Base-by-base conservation (phyloP, 768 basidiomycete genomes). In the Naganishia friedmannii region DNA sequence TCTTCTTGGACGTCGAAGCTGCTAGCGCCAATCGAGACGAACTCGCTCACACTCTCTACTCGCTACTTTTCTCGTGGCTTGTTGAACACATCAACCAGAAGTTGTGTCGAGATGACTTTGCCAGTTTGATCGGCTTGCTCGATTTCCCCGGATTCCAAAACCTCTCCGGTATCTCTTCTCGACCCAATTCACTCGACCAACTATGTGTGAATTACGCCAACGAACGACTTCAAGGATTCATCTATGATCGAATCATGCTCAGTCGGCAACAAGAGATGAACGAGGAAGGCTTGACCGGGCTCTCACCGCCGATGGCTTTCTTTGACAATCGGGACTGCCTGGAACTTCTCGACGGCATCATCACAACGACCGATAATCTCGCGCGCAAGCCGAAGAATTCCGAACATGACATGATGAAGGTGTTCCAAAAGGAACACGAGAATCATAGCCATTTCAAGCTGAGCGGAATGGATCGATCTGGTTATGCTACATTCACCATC, bases 351-450 rank as follows among this genome's bases (percentile, higher is more conserved):
- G 89, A 93, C 77, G 96, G 96, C 1, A 84, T 99, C 37, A 88
- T 97, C 66, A 92, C 95, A 76, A 97, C 98, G 80, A 92, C 97
- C 90, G 94, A 98, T 77, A 95, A 98, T 77, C 93, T 96, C 80
- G 90, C 93, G 0, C 85, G 90, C 46, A 86, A 86, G 68, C 89
- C 87, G 70, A 94, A 93, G 83, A 93, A 94, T 86, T 94, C 89
- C 2, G 92, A 95, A 75, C 86, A 89, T 66, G 91, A 90, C 0
- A 96, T 98, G 92, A 87, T 94, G 10, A 93, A 96, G 75, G 92
- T 94, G 0, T 92, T 97, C 77, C 84, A 86, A 56, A 98, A 97
- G 81, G 87, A 95, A 0, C 97, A 93, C 92, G 91, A 88, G 7
- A 95, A 92, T 74, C 94, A 98, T 77, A 86, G 90, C 0, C 89